phyloP scores from a whole-genome alignment of 371 early-diverging fungal species.

The Lichtheimia corymbifera region DNA sequence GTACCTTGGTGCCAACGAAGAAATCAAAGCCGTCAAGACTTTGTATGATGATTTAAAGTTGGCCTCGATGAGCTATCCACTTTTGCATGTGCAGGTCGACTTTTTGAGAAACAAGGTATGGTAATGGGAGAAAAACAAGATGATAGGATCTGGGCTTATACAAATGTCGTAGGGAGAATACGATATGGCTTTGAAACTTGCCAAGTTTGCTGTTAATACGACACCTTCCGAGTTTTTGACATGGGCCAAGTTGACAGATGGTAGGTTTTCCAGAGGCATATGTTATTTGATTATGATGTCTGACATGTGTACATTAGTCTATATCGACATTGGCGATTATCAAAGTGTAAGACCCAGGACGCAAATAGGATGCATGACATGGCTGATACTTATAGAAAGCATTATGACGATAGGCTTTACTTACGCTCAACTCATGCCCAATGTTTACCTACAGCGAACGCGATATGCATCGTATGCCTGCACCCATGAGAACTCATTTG shows the following conservation, averaged over 20 bases:
- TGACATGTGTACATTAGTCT: constrained; percentile 42
- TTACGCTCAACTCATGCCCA: constrained; percentile 95
- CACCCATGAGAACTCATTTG: constrained; percentile 80
- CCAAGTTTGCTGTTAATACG: constrained; percentile 88
- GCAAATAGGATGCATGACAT: background rate
- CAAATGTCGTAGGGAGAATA: constrained; percentile 48
- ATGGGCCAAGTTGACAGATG: constrained; percentile 92
- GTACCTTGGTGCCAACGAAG: constrained; percentile 81
- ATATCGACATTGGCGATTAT: constrained; percentile 84
- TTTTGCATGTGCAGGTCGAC: constrained; percentile 87
- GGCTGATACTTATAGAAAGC: background rate
- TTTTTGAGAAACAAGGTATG: constrained; percentile 77
- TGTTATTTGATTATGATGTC: background rate
- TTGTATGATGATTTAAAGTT: constrained; percentile 80
- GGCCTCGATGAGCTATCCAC: constrained; percentile 78
- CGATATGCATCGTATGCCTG: constrained; percentile 90
- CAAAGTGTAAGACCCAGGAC: constrained; percentile 58
- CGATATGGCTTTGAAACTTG: constrained; percentile 82
- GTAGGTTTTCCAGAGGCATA: constrained; percentile 11
- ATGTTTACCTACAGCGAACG: constrained; percentile 94
- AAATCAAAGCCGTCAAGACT: constrained; percentile 85
- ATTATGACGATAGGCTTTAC: constrained; percentile 65
- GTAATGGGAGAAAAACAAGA: background rate
- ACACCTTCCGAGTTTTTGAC: constrained; percentile 95
- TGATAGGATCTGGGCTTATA: background rate